Base-by-base conservation (phyloP, 169 alveolate species). In the Plasmodium gallinaceum region DNA sequence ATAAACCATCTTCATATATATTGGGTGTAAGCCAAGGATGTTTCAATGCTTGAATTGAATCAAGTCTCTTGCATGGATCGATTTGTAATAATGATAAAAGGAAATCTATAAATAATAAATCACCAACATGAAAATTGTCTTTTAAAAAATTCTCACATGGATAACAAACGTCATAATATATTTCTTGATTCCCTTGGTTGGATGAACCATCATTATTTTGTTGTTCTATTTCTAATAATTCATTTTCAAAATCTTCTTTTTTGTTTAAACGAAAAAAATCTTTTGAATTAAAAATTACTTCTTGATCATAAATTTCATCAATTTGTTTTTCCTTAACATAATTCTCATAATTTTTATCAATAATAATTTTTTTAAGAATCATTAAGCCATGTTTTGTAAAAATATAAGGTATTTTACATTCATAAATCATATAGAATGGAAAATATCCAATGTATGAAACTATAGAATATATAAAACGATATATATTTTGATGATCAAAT, bases 11-110 rank as follows among this genome's bases (percentile, higher is more conserved):
- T 18, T 70, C 46, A 46, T 86, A 86, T 48, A 71, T 73, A 66
- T 88, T 85, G 22, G 78, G 92, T 85, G 92, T 75, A 46, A 94
- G 86, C 99, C 99, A 98, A 12, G 97, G 98, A 73, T 98, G 99
- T 75, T 96, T 92, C 66, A 97, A 94, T 10, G 99, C 99, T 68
- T 97, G 98, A 68, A 88, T 95, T 45, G 99, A 97, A 64, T 92
- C 93, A 18, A 92, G 96, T 88, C 98, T 65, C 60, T 93, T 94
- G 88, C 94, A 94, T 18, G 98, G 98, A 70, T 96, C 97, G 43
- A 95, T 93, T 76, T 95, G 96, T 32, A 97, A 71, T 39, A 95
- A 80, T 46, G 92, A 86, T 46, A 61, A 45, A 32, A 86, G 92
- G 22, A 86, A 86, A 86, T 86, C 76, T 9, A 86, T 24, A 71